These are phyloP conservation scores for Penicillium expansum DNA, from an alignment of 2,329 filamentous ascomycete genomes.

Conservation along the genomic window DNA sequence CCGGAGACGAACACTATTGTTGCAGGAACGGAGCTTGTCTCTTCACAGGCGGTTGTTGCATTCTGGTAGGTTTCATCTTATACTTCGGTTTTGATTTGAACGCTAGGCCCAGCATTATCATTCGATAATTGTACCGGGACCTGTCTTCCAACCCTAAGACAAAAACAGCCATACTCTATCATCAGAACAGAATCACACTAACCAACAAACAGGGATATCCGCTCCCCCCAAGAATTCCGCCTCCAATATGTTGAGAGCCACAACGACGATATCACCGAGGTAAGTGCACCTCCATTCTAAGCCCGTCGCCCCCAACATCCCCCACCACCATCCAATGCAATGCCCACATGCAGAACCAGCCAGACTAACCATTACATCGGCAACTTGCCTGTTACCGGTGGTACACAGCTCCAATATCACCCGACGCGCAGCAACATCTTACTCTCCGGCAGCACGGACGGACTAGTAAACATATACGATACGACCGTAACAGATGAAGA, in stretches of 20 bases:
- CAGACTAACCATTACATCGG: conserved; percentile 12
- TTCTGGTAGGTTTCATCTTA: conserved; percentile 41
- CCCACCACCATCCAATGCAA: not conserved
- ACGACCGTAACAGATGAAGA: conserved; percentile 57
- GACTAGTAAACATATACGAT: conserved; percentile 62
- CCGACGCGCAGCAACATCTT: conserved; percentile 53
- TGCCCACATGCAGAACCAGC: not conserved
- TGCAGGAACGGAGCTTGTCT: conserved; percentile 55
- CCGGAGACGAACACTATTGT: conserved; percentile 49
- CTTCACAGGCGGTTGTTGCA: conserved; percentile 42
- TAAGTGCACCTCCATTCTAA: conserved; percentile 32
- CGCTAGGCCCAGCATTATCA: not conserved
- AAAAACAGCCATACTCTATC: not conserved
- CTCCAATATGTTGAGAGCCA: conserved; percentile 48
- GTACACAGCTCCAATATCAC: conserved; percentile 49
- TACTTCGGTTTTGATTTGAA: not conserved
- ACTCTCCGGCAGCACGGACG: conserved; percentile 62
- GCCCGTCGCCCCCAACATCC: not conserved
- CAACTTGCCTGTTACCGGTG: not conserved
- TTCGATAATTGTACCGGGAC: not conserved
- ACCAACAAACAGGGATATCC: conserved; percentile 42
- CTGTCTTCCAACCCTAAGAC: not conserved
- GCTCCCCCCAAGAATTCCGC: conserved; percentile 36
- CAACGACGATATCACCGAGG: conserved; percentile 60
- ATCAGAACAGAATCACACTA: conserved; percentile 16